Percentiles rank a stretch among this genome's conserved stretches.
Conservation (phyloP, 768 basidiomycete species). For the Lactifluus pinguis region DNA sequence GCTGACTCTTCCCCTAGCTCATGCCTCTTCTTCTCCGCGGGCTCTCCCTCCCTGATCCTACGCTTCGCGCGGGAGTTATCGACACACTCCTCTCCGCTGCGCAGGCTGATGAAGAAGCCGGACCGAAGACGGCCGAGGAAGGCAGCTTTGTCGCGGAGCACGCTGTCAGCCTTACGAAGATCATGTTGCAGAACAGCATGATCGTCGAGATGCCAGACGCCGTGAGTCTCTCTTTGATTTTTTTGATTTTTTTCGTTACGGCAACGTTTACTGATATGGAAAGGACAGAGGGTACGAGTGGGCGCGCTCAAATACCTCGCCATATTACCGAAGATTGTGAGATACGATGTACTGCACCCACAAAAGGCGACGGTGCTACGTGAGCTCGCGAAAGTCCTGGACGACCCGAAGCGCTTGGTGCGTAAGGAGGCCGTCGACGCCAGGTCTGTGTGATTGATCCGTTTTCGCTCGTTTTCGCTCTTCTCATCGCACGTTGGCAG, state of each 20-base stretch:
- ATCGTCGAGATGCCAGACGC: constrained; percentile 42
- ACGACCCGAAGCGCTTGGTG: constrained; percentile 83
- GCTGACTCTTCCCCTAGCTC: constrained; percentile 41
- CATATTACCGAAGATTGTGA: constrained; percentile 62
- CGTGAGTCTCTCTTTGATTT: constrained; percentile 33
- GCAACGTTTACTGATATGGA: background rate
- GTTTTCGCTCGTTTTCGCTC: background rate
- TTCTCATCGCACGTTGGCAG: background rate
- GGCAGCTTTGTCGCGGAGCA: constrained; percentile 48
- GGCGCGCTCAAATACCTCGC: constrained; percentile 70
- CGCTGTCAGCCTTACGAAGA: constrained; percentile 56
- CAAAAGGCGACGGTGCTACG: constrained; percentile 65
- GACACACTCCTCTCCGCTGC: constrained; percentile 68
- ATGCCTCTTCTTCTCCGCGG: constrained; percentile 83
- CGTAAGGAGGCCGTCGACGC: constrained; percentile 86
- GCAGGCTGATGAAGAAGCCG: constrained; percentile 42
- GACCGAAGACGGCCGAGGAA: constrained; percentile 23
- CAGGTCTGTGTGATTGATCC: constrained; percentile 27
- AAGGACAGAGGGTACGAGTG: constrained; percentile 58
- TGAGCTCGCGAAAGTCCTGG: constrained; percentile 65
- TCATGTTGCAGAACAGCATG: constrained; percentile 60
- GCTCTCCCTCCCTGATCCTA: constrained; percentile 64
- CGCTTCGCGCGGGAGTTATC: constrained; percentile 72
- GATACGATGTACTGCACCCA: constrained; percentile 78
- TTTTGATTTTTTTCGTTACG: background rate